Evolutionary conservation across 495 filamentous ascomycete species (phyloP).

Genomic region (Recurvomyces mirabilis): DNA sequence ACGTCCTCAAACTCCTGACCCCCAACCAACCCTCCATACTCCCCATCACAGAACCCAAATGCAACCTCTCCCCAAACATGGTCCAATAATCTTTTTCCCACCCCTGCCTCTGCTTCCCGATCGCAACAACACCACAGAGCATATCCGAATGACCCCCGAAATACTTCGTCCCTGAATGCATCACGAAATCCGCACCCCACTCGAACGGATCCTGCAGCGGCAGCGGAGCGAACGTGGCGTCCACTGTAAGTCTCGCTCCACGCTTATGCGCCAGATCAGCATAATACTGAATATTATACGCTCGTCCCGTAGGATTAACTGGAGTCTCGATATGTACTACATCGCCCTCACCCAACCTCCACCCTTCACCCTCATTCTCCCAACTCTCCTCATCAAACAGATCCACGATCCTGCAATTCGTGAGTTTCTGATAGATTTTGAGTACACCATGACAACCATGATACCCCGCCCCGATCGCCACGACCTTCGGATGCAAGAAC

Average conservation of each 20-base stretch:
- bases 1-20: conserved; percentile 69
- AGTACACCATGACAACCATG: conserved; percentile 89
- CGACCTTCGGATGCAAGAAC: conserved; percentile 61
- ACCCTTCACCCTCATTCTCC: conserved; percentile 25
- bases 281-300: conserved; percentile 55
- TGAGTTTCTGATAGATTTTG: conserved; percentile 55
- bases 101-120: conserved; percentile 37
- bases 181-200: conserved; percentile 68
- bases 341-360: conserved; percentile 48
- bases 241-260: conserved; percentile 71
- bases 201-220: conserved; percentile 74
- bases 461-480: conserved; percentile 75
- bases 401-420: conserved; percentile 51
- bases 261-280: conserved; percentile 58
- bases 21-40: conserved; percentile 88
- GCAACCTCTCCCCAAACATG: conserved; percentile 53
- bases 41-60: conserved; percentile 79
- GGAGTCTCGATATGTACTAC: conserved; percentile 88
- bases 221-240: conserved; percentile 89
- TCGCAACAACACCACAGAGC: conserved; percentile 71
- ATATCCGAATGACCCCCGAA: conserved; percentile 89
- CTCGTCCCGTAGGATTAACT: conserved; percentile 76
- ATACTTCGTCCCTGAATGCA: conserved; percentile 93
- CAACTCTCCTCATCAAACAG: conserved; percentile 29
- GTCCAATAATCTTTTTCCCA: conserved; percentile 39